Evolutionary conservation across 768 basidiomycete genomes (phyloP).

Genomic region (Russula earlei): DNA sequence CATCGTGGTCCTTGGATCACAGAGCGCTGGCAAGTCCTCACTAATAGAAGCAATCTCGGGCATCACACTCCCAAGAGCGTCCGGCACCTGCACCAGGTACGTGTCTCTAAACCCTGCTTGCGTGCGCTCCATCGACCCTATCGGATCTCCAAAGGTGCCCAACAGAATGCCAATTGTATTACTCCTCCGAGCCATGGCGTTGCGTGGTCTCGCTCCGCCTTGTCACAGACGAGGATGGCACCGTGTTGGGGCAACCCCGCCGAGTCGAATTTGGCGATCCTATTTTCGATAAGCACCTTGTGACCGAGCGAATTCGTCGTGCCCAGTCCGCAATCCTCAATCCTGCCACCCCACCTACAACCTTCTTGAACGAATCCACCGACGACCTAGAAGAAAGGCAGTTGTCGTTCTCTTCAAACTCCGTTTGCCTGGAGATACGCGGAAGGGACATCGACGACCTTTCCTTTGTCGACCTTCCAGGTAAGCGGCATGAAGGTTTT

Average conservation of each 20-base stretch:
- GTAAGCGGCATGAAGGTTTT: constrained; percentile 18
- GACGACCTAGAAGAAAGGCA: constrained; percentile 22
- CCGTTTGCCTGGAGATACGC: constrained; percentile 30
- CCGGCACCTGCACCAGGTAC: constrained; percentile 71
- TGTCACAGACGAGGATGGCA: constrained; percentile 23
- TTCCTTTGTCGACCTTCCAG: constrained; percentile 35
- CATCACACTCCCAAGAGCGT: constrained; percentile 55
- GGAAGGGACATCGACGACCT: constrained; percentile 32
- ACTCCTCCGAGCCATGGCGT: constrained; percentile 26
- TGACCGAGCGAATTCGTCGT: constrained; percentile 57
- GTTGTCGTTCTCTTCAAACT: constrained; percentile 31
- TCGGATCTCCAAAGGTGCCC: constrained; percentile 25
- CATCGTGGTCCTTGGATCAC: constrained; percentile 64
- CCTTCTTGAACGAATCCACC: constrained; percentile 34
- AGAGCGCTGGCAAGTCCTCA: constrained; percentile 70
- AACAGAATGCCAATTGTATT: constrained; percentile 29
- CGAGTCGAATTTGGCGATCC: constrained; percentile 25
- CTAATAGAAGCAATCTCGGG: constrained; percentile 72
- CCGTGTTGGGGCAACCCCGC: constrained; percentile 28
- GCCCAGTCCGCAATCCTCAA: constrained; percentile 62
- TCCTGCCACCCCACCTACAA: constrained; percentile 29
- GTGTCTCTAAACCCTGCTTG: background rate
- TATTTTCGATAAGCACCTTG: constrained; percentile 42
- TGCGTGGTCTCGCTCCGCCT: constrained; percentile 29
- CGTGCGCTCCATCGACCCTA: background rate